Conservation (phyloP, 768 basidiomycete genomes). For the Suillus subalutaceus region DNA sequence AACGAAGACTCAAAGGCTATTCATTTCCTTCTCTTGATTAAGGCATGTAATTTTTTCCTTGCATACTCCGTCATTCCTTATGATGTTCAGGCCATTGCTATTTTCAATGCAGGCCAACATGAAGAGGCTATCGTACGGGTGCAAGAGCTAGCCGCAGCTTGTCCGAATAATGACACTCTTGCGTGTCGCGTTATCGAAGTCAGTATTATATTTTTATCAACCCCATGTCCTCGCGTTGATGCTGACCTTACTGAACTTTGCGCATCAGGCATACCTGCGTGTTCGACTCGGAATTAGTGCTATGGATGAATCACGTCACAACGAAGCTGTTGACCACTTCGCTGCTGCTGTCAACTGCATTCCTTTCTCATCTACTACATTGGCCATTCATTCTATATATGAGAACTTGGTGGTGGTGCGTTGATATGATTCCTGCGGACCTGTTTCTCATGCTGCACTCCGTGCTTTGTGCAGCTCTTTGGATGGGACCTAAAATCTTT, state of each 20-base stretch:
- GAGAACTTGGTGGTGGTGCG: not conserved
- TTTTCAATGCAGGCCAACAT: not conserved
- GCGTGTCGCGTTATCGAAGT: not conserved
- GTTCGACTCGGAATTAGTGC: not conserved
- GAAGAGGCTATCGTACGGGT: not conserved
- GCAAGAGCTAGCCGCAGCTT: not conserved
- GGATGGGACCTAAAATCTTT: not conserved
- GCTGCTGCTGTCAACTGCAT: not conserved
- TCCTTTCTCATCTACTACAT: not conserved
- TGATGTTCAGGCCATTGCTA: not conserved
- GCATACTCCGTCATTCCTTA: not conserved
- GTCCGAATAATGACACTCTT: not conserved
- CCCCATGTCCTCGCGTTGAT: not conserved
- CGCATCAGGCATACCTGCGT: not conserved
- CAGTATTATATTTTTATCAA: not conserved
- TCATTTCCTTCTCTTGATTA: not conserved
- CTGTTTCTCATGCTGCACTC: not conserved
- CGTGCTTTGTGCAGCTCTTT: not conserved
- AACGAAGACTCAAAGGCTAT: not conserved
- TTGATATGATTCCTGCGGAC: not conserved
- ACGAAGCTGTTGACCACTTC: not conserved
- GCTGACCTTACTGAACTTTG: not conserved
- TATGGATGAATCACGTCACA: not conserved
- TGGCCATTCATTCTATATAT: not conserved
- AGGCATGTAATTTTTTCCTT: not conserved